phyloP scores from a whole-genome alignment of 2,329 filamentous ascomycete species.

The Colletotrichum australisinense region DNA sequence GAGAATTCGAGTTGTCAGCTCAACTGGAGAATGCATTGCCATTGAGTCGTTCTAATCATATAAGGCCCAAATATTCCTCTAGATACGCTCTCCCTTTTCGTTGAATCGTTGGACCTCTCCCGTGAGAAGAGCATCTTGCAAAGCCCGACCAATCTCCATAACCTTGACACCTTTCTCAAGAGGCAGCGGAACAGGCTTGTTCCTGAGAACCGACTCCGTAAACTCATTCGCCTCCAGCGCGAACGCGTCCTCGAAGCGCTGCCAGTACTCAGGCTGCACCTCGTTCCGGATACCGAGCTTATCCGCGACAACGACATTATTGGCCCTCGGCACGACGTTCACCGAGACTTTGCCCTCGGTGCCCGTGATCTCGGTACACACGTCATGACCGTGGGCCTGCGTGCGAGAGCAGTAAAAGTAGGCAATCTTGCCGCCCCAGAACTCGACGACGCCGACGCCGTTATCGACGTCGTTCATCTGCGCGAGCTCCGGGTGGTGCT shows the following conservation, averaged over 20 bases:
- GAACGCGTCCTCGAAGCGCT: conserved; percentile 71
- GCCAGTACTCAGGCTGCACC: conserved; percentile 71
- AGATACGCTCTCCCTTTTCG: no score
- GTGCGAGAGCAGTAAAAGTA: conserved; percentile 73
- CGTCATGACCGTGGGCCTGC: conserved; percentile 76
- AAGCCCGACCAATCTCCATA: conserved; percentile 68
- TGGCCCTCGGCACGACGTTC: conserved; percentile 66
- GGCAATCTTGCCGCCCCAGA: conserved; percentile 70
- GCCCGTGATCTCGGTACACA: conserved; percentile 74
- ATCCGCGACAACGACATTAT: conserved; percentile 66
- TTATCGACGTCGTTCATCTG: conserved; percentile 46
- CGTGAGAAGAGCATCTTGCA: conserved; percentile 58
- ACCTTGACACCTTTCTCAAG: conserved; percentile 68
- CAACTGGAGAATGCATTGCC: no score
- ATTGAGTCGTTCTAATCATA: no score
- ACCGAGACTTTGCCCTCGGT: conserved; percentile 72
- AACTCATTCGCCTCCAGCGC: conserved; percentile 73
- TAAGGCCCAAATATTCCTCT: no score
- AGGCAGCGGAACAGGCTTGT: conserved; percentile 57
- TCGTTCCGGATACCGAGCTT: conserved; percentile 65
- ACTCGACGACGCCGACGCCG: conserved; percentile 70
- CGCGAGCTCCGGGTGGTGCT: conserved; percentile 42
- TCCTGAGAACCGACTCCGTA: conserved; percentile 67
- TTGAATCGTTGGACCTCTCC: background rate
- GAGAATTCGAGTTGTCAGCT: no score